Conservation (phyloP, 2,329 filamentous ascomycete genomes). For the Fusarium praegraminearum region DNA sequence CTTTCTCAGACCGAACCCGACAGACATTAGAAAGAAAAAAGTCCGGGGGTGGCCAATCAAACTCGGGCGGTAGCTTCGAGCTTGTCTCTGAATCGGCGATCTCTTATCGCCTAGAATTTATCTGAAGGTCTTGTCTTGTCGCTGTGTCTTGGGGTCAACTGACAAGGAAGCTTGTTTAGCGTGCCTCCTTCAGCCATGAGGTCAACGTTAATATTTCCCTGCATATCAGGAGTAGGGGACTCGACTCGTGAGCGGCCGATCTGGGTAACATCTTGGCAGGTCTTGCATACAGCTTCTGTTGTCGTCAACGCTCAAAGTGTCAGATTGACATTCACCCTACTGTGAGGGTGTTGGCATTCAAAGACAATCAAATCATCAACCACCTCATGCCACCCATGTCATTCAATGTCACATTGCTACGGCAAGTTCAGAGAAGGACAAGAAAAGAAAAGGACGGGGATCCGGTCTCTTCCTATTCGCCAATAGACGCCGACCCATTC, state of each 20-base stretch:
- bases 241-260: constrained; percentile 28
- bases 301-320: constrained; percentile 7
- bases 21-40: constrained; percentile 25
- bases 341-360: constrained; percentile 9
- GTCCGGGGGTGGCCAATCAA: constrained; percentile 51
- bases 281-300: constrained; percentile 20
- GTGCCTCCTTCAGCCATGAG: constrained; percentile 25
- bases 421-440: not conserved
- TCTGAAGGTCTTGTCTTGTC: constrained; percentile 30
- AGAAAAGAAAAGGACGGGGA: constrained; percentile 22
- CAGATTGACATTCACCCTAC: constrained; percentile 15
- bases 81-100: constrained; percentile 43
- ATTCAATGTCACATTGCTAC: constrained; percentile 22
- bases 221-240: constrained; percentile 24
- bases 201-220: constrained; percentile 31
- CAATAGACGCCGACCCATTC: constrained; percentile 44
- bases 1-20: constrained; percentile 13
- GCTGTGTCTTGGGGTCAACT: constrained; percentile 32
- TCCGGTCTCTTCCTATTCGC: constrained; percentile 40
- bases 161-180: constrained; percentile 37
- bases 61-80: constrained; percentile 16
- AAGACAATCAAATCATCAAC: not conserved
- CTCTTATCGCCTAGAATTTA: constrained; percentile 43
- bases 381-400: constrained; percentile 34
- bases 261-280: constrained; percentile 24